Percentiles rank a stretch among this genome's conserved stretches.
phyloP scores from a whole-genome alignment of 208 protist species.

The Crithidia mellificae region DNA sequence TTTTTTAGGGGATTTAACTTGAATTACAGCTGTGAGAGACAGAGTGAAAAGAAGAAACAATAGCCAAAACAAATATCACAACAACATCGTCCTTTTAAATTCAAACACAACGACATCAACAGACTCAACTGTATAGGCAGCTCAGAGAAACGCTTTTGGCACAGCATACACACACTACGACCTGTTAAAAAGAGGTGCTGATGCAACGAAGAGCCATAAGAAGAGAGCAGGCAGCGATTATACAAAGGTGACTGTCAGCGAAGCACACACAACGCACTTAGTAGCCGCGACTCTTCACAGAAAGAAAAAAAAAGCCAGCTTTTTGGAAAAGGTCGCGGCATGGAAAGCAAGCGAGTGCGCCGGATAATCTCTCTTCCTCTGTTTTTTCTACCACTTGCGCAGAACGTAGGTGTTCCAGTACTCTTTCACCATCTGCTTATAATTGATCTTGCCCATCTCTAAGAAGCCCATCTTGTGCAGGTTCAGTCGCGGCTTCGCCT shows the following conservation, averaged over 20 bases:
- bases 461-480: slow-evolving; percentile 89
- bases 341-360: too few species aligned
- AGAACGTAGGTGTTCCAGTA: slow-evolving; percentile 90
- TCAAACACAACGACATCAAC: not conserved
- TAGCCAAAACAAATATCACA: slow-evolving; percentile 10
- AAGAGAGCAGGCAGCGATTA: too few species aligned
- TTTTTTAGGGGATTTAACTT: not conserved
- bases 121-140: not conserved
- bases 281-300: too few species aligned
- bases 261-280: too few species aligned
- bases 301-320: too few species aligned
- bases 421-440: slow-evolving; percentile 88
- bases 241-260: too few species aligned
- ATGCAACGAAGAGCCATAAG: too few species aligned
- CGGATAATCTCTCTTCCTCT: not conserved
- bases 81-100: not conserved
- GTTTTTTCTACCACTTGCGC: slow-evolving; percentile 67
- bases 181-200: too few species aligned
- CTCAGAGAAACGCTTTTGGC: too few species aligned
- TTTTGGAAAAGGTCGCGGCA: too few species aligned
- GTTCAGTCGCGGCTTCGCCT: slow-evolving; percentile 80
- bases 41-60: slow-evolving; percentile 11
- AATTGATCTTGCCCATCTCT: slow-evolving; percentile 88
- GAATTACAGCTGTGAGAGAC: slow-evolving; percentile 14
- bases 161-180: too few species aligned